Conservation (phyloP, 306 rosid species). For the Rosa persica region DNA sequence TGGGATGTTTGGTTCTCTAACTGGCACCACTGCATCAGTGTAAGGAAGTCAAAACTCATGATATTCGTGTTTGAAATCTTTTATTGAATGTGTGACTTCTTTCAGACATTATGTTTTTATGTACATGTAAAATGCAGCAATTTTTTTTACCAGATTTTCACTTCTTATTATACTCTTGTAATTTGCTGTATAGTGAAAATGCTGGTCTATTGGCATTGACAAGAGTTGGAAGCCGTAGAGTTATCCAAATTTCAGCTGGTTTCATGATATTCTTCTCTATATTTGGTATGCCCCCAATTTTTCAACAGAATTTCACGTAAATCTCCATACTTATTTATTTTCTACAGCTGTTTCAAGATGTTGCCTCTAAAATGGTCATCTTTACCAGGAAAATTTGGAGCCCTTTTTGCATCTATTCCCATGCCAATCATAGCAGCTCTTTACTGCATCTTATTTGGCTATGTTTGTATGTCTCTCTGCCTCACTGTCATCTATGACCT, state of each 20-base stretch:
- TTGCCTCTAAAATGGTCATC: constrained; percentile 4
- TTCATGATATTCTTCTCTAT: constrained; percentile 86
- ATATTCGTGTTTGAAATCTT: not conserved
- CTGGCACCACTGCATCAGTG: constrained; percentile 78
- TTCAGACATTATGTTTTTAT: not conserved
- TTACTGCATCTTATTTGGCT: constrained; percentile 71
- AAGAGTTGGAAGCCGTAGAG: constrained; percentile 85
- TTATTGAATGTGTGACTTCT: not conserved
- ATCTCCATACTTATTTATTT: not conserved
- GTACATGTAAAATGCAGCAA: not conserved
- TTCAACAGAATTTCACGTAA: not conserved
- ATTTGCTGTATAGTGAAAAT: constrained; percentile 44
- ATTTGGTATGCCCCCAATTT: constrained; percentile 48
- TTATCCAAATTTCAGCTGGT: constrained; percentile 78
- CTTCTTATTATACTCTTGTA: not conserved
- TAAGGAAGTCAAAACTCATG: constrained; percentile 29
- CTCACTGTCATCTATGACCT: not conserved
- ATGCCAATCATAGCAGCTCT: constrained; percentile 78
- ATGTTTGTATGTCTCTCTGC: constrained; percentile 53
- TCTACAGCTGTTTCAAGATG: not conserved
- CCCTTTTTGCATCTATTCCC: constrained; percentile 74
- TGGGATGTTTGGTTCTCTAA: constrained; percentile 65
- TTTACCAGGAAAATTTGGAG: constrained; percentile 71
- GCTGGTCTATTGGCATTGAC: constrained; percentile 86
- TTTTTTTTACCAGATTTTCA: not conserved